Evolutionary conservation across 1,284 basidiomycete species (phyloP), one percentile per base, ranked within the genome.

Genomic region (Ustilago xerochloae): DNA sequence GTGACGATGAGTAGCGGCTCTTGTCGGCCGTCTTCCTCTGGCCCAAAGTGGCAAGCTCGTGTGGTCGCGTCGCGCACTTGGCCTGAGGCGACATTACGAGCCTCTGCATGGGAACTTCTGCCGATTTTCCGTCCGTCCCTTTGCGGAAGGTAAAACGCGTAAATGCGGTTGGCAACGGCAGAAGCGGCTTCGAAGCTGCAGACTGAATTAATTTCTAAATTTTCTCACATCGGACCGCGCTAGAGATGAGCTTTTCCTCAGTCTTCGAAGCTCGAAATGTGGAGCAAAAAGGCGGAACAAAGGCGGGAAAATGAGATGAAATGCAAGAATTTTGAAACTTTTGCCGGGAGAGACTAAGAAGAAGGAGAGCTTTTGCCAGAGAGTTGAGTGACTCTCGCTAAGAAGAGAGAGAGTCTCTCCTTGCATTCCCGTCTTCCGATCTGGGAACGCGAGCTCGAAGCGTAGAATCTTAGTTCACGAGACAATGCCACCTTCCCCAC

Each of bases 361-460:
- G n/a, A n/a, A n/a, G n/a, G n/a, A n/a, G 41, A 45, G 48, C n/a
- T 47, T 35, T 36, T 36, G 35, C 18, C 39, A 18, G 35, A 24
- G 8, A 43, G 41, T 24, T 22, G 6, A n/a, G n/a, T n/a, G n/a
- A n/a, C n/a, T n/a, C n/a, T n/a, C n/a, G n/a, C n/a, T n/a, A 36
- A 36, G 30, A 46, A 26, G 4, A 29, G 35, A 36, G 50, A 16
- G 30, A 32, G 28, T 28, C 50, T 39, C n/a, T 50, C 39, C 50
- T 63, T 63, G 56, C 66, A 63, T 63, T 69, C 60, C 66, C 66
- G 66, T 55, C 55, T 63, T 63, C 66, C 66, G 66, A 60, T 30
- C 39, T 28, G 51, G 30, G 41, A 53, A 51, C 15, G 20, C 18
- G 41, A 29, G 15, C 15, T 18, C 8, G 35, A 57, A 15, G 33